Evolutionary conservation across 1,284 basidiomycete species (phyloP), one percentile per base, ranked within the genome.

Genomic region (Trametes sp.): DNA sequence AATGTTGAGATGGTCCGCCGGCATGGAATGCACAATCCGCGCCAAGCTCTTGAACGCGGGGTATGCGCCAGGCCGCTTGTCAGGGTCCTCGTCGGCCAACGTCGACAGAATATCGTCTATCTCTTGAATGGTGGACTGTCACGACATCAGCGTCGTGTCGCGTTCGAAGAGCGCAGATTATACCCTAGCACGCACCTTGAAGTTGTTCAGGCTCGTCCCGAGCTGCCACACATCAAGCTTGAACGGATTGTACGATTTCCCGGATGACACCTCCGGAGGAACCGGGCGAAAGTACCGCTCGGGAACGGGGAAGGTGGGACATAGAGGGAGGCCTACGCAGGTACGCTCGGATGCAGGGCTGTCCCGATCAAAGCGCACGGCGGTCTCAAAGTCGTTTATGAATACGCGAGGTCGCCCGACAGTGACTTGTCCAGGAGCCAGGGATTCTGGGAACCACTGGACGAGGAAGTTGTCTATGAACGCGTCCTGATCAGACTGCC

Each of bases 221-320:
- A 75, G 56, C 53, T 76, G 74, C 75, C 75, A 76, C 4, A 76
- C 64, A 67, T 75, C 75, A 0, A 73, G 52, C 57, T 69, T 69
- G 61, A 75, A 75, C 2, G 74, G 72, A 52, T 62, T 61, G 49
- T 75, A 75, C 0, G 72, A 64, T 36, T 64, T 28, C 10, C 66
- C 72, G 3, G 62, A 56, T 1, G 29, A 11, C 2, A 72, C 60
- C 28, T 69, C 67, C 0, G 57, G 58, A 1, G 73, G 66, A 11
- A 54, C 45, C 1, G 69, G 69, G n/a, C 72, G 67, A 2, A n/a
- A 11, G 49, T 74, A 73, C 10, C 56, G 58, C 29, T 61, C 46
- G 13, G 33, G 13, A 13, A 24, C 21, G 1, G 50, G 29, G 11
- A 53, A 57, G 13, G 55, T 57, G 8, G 46, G 57, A 9, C 55